Conservation (phyloP, 202 grass and related monocot species). For the Dendrocalamus latiflorus region DNA sequence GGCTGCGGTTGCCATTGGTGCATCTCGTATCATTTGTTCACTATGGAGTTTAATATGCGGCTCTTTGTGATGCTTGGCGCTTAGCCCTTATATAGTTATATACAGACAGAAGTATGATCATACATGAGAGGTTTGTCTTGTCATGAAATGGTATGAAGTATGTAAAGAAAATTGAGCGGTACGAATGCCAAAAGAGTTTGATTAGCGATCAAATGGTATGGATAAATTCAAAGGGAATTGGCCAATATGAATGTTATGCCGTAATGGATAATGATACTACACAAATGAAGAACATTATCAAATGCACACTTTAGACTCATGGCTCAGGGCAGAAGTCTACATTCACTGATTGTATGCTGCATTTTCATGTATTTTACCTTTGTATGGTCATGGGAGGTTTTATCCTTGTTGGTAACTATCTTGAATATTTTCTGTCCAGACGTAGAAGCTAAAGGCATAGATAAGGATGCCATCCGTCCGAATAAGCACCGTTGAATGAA, state of each 20-base stretch:
- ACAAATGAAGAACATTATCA: background rate
- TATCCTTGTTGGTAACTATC: background rate
- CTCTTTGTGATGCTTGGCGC: background rate
- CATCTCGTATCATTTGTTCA: background rate
- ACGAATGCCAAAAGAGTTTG: background rate
- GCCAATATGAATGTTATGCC: background rate
- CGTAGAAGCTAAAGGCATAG: background rate
- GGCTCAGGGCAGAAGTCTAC: background rate
- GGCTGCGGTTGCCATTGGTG: background rate
- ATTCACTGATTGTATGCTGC: background rate
- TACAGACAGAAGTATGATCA: background rate
- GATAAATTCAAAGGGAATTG: background rate
- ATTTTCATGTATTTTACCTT: slow-evolving; percentile 10
- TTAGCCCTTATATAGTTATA: background rate
- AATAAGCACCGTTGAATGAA: background rate
- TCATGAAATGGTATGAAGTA: background rate
- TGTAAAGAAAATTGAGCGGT: background rate
- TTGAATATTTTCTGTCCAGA: background rate
- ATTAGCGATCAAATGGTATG: background rate
- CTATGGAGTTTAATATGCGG: background rate
- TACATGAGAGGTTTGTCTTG: background rate
- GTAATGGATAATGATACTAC: background rate
- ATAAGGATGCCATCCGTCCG: background rate
- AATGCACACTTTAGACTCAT: background rate
- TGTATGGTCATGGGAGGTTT: background rate